Conservation (phyloP, 129 eudicot genomes). For the Ambrosia trifida region DNA sequence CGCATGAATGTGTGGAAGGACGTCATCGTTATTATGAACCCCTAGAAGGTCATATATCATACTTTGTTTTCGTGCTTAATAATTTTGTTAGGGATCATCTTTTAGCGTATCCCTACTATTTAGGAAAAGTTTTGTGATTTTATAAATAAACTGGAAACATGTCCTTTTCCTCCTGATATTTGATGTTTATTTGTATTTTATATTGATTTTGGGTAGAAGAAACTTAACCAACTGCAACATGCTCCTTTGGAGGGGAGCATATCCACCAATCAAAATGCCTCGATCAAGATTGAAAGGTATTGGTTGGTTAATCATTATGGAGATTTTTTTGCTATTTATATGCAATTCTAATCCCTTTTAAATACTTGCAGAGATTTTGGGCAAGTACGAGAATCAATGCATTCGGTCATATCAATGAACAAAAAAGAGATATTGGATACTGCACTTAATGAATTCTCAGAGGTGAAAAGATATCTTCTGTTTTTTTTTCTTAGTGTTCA, state of each 20-base stretch:
- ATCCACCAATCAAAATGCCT: conserved; percentile 38
- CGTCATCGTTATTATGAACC: no score
- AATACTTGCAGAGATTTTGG: conserved; percentile 57
- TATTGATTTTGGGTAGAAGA: conserved; percentile 38
- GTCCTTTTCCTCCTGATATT: neutral
- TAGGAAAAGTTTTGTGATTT: conserved; percentile 1
- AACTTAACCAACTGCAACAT: conserved; percentile 49
- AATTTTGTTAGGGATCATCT: neutral
- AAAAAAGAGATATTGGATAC: conserved; percentile 83
- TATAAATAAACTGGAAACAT: neutral
- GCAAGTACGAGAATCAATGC: conserved; percentile 72
- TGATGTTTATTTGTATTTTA: neutral
- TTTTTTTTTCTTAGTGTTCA: conserved; percentile 5
- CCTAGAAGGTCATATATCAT: no score
- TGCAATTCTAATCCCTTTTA: neutral
- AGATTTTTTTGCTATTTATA: neutral
- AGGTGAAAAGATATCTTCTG: conserved; percentile 37
- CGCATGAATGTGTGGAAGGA: conserved; percentile 3
- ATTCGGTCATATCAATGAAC: conserved; percentile 78
- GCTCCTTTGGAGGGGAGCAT: conserved; percentile 37
- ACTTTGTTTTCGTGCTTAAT: neutral
- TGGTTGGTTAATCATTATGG: conserved; percentile 1
- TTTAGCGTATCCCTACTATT: neutral
- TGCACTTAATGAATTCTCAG: conserved; percentile 68
- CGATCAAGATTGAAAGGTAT: conserved; percentile 44